These are phyloP conservation scores for Dendrobium chrysotoxum DNA, from an alignment of 106 monocot genomes.

Conservation along the genomic window DNA sequence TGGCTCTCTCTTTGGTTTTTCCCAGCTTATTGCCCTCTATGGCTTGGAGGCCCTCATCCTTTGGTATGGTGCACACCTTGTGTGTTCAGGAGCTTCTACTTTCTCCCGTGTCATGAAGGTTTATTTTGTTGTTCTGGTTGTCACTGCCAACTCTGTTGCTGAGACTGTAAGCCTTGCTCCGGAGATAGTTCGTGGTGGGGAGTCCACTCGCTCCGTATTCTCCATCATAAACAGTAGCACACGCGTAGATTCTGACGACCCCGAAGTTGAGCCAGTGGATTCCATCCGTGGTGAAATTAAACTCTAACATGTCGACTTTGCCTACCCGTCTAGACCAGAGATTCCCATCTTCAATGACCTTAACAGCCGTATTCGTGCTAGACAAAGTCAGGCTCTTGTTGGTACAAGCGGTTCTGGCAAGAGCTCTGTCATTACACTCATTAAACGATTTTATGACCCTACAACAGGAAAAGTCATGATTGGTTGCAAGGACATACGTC, in stretches of 20 bases:
- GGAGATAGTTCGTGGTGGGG: conserved; percentile 84
- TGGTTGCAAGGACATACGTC: conserved; percentile 73
- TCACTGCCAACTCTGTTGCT: conserved; percentile 80
- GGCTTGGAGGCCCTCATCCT: conserved; percentile 72
- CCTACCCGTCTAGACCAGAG: conserved; percentile 65
- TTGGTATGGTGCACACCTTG: conserved; percentile 76
- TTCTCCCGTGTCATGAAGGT: conserved; percentile 90
- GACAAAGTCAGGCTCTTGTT: conserved; percentile 72
- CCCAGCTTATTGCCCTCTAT: conserved; percentile 67
- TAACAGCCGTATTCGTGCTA: conserved; percentile 50
- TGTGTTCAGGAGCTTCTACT: conserved; percentile 48
- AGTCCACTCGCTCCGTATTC: conserved; percentile 84
- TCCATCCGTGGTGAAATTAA: conserved; percentile 60
- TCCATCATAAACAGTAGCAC: conserved; percentile 81
- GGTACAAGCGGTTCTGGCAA: conserved; percentile 96
- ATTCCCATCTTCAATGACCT: conserved; percentile 65
- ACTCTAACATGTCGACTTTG: conserved; percentile 57
- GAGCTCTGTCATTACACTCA: conserved; percentile 78
- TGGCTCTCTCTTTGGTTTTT: conserved; percentile 59
- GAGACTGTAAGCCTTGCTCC: conserved; percentile 79
- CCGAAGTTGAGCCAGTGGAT: conserved; percentile 50
- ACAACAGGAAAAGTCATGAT: conserved; percentile 70
- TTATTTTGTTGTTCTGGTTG: conserved; percentile 79
- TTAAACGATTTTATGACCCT: conserved; percentile 91
- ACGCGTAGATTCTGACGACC: conserved; percentile 58